These are phyloP conservation scores for Betula pendula DNA, from an alignment of 306 rosid species.

Conservation along the genomic window DNA sequence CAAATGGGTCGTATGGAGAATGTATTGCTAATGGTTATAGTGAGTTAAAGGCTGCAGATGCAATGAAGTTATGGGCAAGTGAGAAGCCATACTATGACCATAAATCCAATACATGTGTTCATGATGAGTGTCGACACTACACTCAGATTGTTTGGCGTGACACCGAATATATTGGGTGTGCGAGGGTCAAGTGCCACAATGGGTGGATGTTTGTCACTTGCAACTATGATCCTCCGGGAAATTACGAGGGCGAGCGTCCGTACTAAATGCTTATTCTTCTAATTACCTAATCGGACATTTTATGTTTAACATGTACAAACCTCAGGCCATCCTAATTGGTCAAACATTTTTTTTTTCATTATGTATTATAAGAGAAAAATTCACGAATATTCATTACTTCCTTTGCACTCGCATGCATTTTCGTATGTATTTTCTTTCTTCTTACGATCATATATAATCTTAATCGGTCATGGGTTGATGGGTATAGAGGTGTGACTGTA, in stretches of 20 bases:
- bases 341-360: too few relatives aligned
- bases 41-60: constrained; percentile 32
- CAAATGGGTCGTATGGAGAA: constrained; percentile 65
- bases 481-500: too few relatives aligned
- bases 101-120: neutral
- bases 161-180: constrained; percentile 11
- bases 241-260: constrained; percentile 4
- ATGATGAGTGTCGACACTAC: constrained; percentile 16
- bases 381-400: too few relatives aligned
- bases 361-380: too few relatives aligned
- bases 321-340: too few relatives aligned
- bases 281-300: too few relatives aligned
- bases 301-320: too few relatives aligned
- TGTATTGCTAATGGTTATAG: constrained; percentile 50
- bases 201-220: constrained; percentile 17
- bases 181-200: constrained; percentile 8
- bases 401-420: too few relatives aligned
- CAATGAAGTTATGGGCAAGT: constrained; percentile 55
- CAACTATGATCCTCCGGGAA: constrained; percentile 24
- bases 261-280: too few relatives aligned
- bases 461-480: too few relatives aligned
- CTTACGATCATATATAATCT: too few relatives aligned
- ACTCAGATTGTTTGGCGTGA: constrained; percentile 27
- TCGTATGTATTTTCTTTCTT: too few relatives aligned
- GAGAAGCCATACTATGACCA: constrained; percentile 55